Base-by-base conservation (phyloP, 2,329 filamentous ascomycete species). In the Ilyonectria robusta region DNA sequence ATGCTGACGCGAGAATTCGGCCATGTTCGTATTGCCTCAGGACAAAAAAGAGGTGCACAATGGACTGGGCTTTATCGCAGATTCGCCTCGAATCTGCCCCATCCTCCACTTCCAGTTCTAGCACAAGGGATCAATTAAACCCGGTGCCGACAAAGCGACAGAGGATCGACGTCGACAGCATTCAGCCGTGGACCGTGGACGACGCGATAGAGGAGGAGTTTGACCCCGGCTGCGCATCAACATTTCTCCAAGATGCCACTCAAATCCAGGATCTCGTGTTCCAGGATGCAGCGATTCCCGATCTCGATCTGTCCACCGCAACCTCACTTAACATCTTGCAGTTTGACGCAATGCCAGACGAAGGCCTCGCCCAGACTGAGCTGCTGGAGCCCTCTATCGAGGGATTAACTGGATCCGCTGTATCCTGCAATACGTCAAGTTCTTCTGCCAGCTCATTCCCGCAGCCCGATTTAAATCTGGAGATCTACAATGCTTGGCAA, bases 41-140 rank as follows among this genome's bases (percentile, higher is more conserved):
- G 55, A 67, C 65, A 4, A 67, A 67, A 15, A 67, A 67, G 23
- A 62, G 31, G 44, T 67, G 65, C 21, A 67, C 65, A 13, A 67
- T 67, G 65, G 60, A 64, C n/a, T 64, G 60, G 65, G 60, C 60
- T 15, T 51, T 42, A 42, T 60, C 60, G 35, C 59, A 63, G 40
- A 35, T 62, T 29, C 68, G 69, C 5, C 55, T 63, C 42, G 65
- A 67, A 23, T 67, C 69, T 8, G 59, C 68, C 6, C 10, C 61
- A 40, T 68, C 70, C 31, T 62, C 67, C 6, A 54, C 66, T 3
- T 51, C 64, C 8, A 33, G 31, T 17, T 40, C 37, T 15, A 26
- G 53, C n/a, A 53, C 62, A 23, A 55, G 51, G 15, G 51, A 51
- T 19, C 53, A 48, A 1, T 23, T 54, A 17, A 40, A 48, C 15